phyloP scores from a whole-genome alignment of 257 asterid species.

The Lycium ferocissimum region DNA sequence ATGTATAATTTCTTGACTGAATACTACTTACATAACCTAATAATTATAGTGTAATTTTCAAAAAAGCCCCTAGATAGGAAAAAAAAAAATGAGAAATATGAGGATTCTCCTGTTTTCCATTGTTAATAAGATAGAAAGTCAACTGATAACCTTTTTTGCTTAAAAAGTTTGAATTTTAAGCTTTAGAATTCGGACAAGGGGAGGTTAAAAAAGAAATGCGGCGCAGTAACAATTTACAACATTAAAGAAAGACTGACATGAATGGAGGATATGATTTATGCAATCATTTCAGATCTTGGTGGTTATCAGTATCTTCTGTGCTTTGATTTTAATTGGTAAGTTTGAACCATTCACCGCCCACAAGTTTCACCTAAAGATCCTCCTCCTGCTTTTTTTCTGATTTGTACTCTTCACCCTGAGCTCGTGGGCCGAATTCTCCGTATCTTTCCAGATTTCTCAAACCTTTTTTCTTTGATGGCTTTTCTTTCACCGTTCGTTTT shows the following conservation, averaged over 20 bases:
- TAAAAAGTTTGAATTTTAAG: no score
- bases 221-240: background rate
- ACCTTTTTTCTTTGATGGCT: background rate
- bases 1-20: no score
- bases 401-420: background rate
- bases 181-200: background rate
- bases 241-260: background rate
- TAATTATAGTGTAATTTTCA: no score
- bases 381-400: background rate
- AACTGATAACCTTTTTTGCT: background rate
- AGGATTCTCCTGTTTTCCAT: constrained; percentile 4
- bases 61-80: background rate
- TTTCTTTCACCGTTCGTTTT: background rate
- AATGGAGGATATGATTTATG: background rate
- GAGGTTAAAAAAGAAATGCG: background rate
- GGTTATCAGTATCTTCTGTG: constrained; percentile 16
- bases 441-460: constrained; percentile 21
- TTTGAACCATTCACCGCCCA: constrained; percentile 28
- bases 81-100: background rate
- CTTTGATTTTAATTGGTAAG: background rate
- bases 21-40: no score
- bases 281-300: constrained; percentile 25
- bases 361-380: background rate
- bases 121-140: background rate
- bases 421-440: background rate